These are phyloP conservation scores for Annulohypoxylon stygium DNA, from an alignment of 495 filamentous ascomycete genomes.

Conservation along the genomic window DNA sequence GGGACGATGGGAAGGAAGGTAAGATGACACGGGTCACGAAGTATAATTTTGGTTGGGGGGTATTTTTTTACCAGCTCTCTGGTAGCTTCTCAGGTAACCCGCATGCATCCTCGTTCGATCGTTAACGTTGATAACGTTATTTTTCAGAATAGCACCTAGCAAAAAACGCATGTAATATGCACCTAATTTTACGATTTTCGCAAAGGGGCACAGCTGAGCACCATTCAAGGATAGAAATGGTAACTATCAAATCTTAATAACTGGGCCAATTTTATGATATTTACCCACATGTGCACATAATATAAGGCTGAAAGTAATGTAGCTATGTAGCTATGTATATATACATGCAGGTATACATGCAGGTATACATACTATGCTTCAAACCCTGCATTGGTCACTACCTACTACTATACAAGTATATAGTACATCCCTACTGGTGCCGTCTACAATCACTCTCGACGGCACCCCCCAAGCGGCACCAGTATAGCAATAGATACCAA, in stretches of 20 bases:
- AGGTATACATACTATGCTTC: too few relatives aligned
- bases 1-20: constrained; percentile 15
- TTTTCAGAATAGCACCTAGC: too few relatives aligned
- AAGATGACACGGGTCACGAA: constrained; percentile 49
- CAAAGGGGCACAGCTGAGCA: neutral
- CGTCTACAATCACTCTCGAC: too few relatives aligned
- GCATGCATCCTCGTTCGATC: constrained; percentile 26
- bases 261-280: constrained; percentile 6
- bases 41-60: neutral
- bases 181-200: neutral
- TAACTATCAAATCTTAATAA: constrained; percentile 29
- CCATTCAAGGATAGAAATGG: neutral
- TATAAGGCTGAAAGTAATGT: too few relatives aligned
- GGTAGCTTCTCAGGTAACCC: constrained; percentile 11
- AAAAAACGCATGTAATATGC: too few relatives aligned
- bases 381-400: too few relatives aligned
- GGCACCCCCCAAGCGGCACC: too few relatives aligned
- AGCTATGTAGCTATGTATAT: too few relatives aligned
- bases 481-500: too few relatives aligned
- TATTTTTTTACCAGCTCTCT: constrained; percentile 18
- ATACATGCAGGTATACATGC: too few relatives aligned
- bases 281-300: neutral
- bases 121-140: constrained; percentile 18
- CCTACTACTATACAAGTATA: too few relatives aligned
- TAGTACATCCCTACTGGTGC: too few relatives aligned